Base-by-base conservation (phyloP, 176 grass and related monocot genomes). In the Musa beccarii region DNA sequence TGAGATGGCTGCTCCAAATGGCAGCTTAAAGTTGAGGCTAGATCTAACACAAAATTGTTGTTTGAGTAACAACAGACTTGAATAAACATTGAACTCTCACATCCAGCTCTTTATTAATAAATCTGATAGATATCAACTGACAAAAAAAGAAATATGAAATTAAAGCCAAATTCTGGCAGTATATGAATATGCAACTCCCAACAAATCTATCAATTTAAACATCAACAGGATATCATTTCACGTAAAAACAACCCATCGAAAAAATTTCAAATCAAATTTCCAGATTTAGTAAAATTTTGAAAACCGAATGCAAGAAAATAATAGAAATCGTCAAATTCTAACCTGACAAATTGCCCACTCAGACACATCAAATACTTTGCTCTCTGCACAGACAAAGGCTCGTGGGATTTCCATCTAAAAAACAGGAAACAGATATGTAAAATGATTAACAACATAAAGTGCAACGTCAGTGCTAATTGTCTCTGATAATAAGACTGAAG, bases 361-460 rank as follows among this genome's bases (percentile, higher is more conserved):
- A 16, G 96, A 99, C 11, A 99, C 91, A 84, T 99, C 96, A 76
- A 99, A 99, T 92, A 99, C 89, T 88, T 95, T 99, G 85, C 96
- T 95, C 87, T 99, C 96, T 21, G 96, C 96, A 75, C 96, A 99
- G 29, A 92, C 96, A 89, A 95, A 99, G 69, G 96, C 96, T 77
- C 89, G 86, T 64, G 96, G 96, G 77, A 99, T 99, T 80, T 99
- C 91, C 79, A 94, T 76, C 96, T 99, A 14, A 51, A 9, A 49
- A 68, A 11, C 20, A 65, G 23, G 11, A 65, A 29, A 68, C 29
- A 43, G 51, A 70, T 1, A 11, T 10, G 51, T 51, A n/a, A 70
- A 34, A 21, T 70, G 16, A 50, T 28, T 50, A 50, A 69, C 23
- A 6, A 50, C 6, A 57, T 57, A 69, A 50, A 69, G 10, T 11